Conservation (phyloP, 2,329 filamentous ascomycete species). For the Ophiognomonia clavigignenti-juglandacearum region DNA sequence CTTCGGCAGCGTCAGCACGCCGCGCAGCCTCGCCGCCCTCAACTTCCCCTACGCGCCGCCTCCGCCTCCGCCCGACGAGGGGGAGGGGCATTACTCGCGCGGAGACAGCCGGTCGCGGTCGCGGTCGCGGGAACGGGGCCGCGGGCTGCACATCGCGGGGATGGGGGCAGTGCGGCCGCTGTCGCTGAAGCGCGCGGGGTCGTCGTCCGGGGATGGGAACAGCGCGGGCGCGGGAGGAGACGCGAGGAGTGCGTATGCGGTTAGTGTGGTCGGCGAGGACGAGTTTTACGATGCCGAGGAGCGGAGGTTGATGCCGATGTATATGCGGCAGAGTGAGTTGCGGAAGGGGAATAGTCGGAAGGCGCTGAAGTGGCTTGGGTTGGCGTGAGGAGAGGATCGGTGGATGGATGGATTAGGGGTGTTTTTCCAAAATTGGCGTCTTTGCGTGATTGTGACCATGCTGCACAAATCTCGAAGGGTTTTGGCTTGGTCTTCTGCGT, state of each 20-base stretch:
- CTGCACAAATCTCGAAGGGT: too few species aligned
- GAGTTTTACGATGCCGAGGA: conserved; percentile 20
- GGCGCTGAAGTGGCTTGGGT: conserved; percentile 33
- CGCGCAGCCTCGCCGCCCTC: not conserved
- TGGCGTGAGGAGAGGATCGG: conserved; percentile 10
- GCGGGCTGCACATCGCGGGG: too few species aligned
- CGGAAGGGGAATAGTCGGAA: conserved; percentile 24
- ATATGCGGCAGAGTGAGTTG: conserved; percentile 15
- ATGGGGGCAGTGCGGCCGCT: too few species aligned
- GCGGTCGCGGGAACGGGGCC: too few species aligned
- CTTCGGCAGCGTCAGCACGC: not conserved
- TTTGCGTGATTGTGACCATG: too few species aligned
- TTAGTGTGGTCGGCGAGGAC: conserved; percentile 13
- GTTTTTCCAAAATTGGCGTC: not conserved
- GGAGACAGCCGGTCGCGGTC: not conserved
- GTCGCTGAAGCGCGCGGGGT: not conserved
- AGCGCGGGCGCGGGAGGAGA: not conserved
- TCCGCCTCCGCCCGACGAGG: not conserved
- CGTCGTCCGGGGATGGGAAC: not conserved
- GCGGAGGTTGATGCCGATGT: conserved; percentile 23
- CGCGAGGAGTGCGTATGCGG: conserved; percentile 13
- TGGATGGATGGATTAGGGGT: not conserved
- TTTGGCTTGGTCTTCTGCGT: too few species aligned
- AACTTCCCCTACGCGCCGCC: conserved; percentile 6
- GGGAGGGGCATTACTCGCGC: too few species aligned